A percentile compares a stretch with the other conserved stretches of the same genome.
phyloP scores from a whole-genome alignment of 257 asterid species.

The Leptodermis oblonga region DNA sequence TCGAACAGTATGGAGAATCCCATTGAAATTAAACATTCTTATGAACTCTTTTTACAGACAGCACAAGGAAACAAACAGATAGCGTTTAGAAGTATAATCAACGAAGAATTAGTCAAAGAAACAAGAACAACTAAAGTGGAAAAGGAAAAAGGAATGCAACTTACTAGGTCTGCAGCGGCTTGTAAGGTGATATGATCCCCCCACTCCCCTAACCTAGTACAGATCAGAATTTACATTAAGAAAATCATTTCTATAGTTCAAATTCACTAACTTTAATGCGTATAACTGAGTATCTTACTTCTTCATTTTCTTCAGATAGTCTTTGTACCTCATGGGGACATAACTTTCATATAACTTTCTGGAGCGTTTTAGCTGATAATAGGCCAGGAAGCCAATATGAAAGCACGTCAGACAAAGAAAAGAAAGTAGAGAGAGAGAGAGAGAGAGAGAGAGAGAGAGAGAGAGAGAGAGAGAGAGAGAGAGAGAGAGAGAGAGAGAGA shows the following conservation, averaged over 20 bases:
- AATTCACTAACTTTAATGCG: conserved; percentile 1
- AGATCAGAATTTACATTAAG: conserved; percentile 20
- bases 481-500: too few relatives aligned
- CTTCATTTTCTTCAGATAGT: conserved; percentile 80
- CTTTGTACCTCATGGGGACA: conserved; percentile 86
- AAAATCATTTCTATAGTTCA: neutral
- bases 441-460: too few relatives aligned
- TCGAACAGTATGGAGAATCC: neutral
- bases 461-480: too few relatives aligned
- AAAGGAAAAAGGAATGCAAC: conserved; percentile 21
- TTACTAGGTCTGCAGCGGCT: conserved; percentile 95
- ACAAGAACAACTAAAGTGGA: neutral
- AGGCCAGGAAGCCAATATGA: neutral
- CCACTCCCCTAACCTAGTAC: conserved; percentile 80
- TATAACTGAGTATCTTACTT: conserved; percentile 37
- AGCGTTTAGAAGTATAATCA: neutral
- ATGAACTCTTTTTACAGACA: neutral
- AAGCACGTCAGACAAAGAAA: neutral
- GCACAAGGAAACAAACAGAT: neutral
- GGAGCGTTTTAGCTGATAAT: conserved; percentile 69
- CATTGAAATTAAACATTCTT: neutral
- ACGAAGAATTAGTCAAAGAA: neutral
- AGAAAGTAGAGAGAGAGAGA: neutral
- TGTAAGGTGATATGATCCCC: conserved; percentile 98
- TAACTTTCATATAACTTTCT: conserved; percentile 74